phyloP scores from a whole-genome alignment of 257 asterid species.

The Pogostemon cablin region DNA sequence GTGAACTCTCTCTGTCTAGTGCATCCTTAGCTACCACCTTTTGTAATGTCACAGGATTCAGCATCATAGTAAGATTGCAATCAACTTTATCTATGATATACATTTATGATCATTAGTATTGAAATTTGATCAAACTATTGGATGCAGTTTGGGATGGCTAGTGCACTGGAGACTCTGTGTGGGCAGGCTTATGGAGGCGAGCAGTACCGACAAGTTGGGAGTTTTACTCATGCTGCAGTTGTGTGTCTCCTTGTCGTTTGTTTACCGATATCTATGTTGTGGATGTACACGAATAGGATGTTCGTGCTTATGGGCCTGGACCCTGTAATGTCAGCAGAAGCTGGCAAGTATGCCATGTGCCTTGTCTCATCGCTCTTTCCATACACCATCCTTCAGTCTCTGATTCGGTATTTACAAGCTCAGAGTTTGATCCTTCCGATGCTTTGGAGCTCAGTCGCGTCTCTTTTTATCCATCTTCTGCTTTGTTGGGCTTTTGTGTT shows the following conservation, averaged over 20 bases:
- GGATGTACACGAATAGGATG: conserved; percentile 43
- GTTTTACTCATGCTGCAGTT: conserved; percentile 40
- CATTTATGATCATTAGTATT: background rate
- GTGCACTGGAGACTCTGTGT: conserved; percentile 56
- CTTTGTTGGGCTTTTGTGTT: conserved; percentile 53
- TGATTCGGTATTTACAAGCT: conserved; percentile 46
- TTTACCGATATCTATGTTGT: conserved; percentile 41
- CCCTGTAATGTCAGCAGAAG: conserved; percentile 46
- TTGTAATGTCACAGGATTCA: conserved; percentile 52
- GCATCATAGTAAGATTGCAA: conserved; percentile 41
- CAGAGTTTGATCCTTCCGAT: conserved; percentile 57
- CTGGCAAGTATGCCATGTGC: conserved; percentile 48
- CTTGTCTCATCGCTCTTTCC: conserved; percentile 54
- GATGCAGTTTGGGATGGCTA: conserved; percentile 50
- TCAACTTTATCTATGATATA: background rate
- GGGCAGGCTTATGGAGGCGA: conserved; percentile 60
- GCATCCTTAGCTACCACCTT: conserved; percentile 55
- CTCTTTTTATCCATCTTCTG: conserved; percentile 41
- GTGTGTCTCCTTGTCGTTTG: conserved; percentile 47
- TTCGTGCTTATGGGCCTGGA: conserved; percentile 51
- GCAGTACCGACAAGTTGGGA: conserved; percentile 41
- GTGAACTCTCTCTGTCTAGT: conserved; percentile 54
- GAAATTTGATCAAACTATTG: background rate
- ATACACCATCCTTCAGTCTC: conserved; percentile 47
- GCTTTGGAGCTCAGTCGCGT: conserved; percentile 38